Conservation (phyloP, 2,329 filamentous ascomycete genomes). For the Cercospora sp. region DNA sequence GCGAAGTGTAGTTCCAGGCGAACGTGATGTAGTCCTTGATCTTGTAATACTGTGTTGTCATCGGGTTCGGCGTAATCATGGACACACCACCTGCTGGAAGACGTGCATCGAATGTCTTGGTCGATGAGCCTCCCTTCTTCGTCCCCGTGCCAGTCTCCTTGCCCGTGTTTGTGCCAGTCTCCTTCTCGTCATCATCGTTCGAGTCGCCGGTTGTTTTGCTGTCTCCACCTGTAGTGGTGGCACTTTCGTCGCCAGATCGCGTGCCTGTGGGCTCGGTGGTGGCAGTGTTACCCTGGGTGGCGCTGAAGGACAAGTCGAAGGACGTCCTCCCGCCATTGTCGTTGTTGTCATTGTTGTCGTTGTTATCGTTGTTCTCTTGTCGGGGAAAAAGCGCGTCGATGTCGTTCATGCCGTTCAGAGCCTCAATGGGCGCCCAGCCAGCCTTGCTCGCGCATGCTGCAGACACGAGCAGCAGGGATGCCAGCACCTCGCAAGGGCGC, state of each 20-base stretch:
- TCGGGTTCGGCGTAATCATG: slow-evolving; percentile 60
- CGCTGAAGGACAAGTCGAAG: slow-evolving; percentile 29
- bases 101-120: slow-evolving; percentile 54
- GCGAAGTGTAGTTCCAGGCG: slow-evolving; percentile 68
- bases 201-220: slow-evolving; percentile 21
- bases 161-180: slow-evolving; percentile 25
- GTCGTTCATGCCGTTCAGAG: slow-evolving; percentile 29
- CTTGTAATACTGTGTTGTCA: slow-evolving; percentile 60
- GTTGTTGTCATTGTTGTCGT: background rate
- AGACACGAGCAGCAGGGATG: slow-evolving; percentile 36
- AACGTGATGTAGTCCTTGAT: slow-evolving; percentile 64
- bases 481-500: slow-evolving; percentile 38
- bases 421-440: slow-evolving; percentile 31
- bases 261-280: slow-evolving; percentile 29
- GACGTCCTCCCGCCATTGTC: slow-evolving; percentile 15
- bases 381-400: slow-evolving; percentile 32
- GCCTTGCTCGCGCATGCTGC: slow-evolving; percentile 35
- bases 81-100: slow-evolving; percentile 59
- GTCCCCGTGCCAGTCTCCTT: slow-evolving; percentile 27
- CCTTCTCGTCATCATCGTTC: slow-evolving; percentile 19
- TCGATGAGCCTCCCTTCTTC: slow-evolving; percentile 26
- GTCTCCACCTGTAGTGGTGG: slow-evolving; percentile 24
- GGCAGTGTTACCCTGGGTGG: slow-evolving; percentile 30
- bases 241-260: slow-evolving; percentile 19
- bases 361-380: slow-evolving; percentile 24